Evolutionary conservation across 2,329 filamentous ascomycete genomes (phyloP).

Genomic region (Trichoderma pleuroti): DNA sequence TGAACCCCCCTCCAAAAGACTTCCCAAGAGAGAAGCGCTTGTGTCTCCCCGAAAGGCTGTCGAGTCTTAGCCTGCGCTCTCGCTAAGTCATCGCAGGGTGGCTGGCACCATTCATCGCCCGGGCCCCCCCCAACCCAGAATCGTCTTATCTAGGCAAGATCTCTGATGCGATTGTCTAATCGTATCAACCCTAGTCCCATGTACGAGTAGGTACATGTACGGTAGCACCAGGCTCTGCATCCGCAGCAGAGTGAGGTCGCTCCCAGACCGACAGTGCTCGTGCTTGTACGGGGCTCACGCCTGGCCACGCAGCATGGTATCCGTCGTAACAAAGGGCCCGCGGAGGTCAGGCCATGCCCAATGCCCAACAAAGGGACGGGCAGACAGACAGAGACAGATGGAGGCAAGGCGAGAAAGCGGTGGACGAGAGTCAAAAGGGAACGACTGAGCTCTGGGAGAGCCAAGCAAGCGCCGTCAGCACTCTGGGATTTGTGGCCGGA

Average conservation of each 20-base stretch:
- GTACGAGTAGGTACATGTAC: neutral
- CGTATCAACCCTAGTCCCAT: slow-evolving; percentile 15
- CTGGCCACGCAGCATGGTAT: neutral
- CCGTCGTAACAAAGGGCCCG: neutral
- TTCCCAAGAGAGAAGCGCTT: neutral
- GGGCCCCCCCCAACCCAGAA: slow-evolving; percentile 12
- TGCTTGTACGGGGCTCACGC: neutral
- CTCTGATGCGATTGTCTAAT: slow-evolving; percentile 19
- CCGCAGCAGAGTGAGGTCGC: slow-evolving; percentile 11
- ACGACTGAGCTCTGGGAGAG: slow-evolving; percentile 12
- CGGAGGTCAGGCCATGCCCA: slow-evolving; percentile 5
- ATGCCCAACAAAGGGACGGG: neutral
- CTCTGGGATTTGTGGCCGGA: slow-evolving; percentile 19
- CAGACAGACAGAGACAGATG: neutral
- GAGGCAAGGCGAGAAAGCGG: slow-evolving; percentile 15
- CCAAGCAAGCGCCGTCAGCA: slow-evolving; percentile 21
- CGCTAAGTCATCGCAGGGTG: slow-evolving; percentile 17
- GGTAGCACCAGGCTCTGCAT: neutral
- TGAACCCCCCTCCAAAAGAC: neutral
- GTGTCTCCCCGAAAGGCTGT: slow-evolving; percentile 1
- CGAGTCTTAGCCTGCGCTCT: slow-evolving; percentile 3
- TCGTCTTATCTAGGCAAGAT: slow-evolving; percentile 18
- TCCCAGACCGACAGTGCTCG: neutral
- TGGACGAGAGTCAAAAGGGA: slow-evolving; percentile 9
- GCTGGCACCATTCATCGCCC: slow-evolving; percentile 11